These are phyloP conservation scores for Fusarium poae DNA, from an alignment of 2,329 filamentous ascomycete species.

Conservation along the genomic window DNA sequence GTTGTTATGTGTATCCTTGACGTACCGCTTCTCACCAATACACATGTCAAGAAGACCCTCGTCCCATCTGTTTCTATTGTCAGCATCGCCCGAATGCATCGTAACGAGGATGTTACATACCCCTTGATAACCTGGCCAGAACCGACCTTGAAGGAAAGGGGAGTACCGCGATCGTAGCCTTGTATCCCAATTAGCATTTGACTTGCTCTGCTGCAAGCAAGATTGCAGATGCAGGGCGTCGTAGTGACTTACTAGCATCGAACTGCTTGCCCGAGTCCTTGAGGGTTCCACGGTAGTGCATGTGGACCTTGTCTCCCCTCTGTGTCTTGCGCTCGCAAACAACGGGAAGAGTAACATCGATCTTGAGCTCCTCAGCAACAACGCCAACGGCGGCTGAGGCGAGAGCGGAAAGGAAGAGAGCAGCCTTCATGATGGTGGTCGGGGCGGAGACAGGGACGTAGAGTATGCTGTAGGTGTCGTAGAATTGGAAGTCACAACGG, in stretches of 20 bases:
- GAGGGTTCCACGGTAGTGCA: slow-evolving; percentile 91
- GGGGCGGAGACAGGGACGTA: slow-evolving; percentile 26
- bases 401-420: slow-evolving; percentile 64
- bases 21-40: slow-evolving; percentile 85
- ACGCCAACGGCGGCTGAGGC: slow-evolving; percentile 64
- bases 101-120: slow-evolving; percentile 58
- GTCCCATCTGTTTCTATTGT: slow-evolving; percentile 76
- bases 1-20: slow-evolving; percentile 17
- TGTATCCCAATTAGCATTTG: slow-evolving; percentile 32
- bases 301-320: slow-evolving; percentile 82
- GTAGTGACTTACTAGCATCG: slow-evolving; percentile 73
- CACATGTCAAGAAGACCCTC: slow-evolving; percentile 93
- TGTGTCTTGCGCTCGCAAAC: slow-evolving; percentile 83
- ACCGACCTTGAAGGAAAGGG: slow-evolving; percentile 85
- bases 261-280: slow-evolving; percentile 81
- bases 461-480: slow-evolving; percentile 19
- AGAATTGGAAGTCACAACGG: slow-evolving; percentile 17
- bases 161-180: slow-evolving; percentile 80
- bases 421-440: slow-evolving; percentile 61
- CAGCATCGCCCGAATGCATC: slow-evolving; percentile 30
- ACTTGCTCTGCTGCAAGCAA: slow-evolving; percentile 4
- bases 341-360: slow-evolving; percentile 79
- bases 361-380: slow-evolving; percentile 74
- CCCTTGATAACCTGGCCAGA: slow-evolving; percentile 89
- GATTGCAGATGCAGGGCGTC: slow-evolving; percentile 16